phyloP scores from a whole-genome alignment of 2,329 filamentous ascomycete species.

The Aspergillus pseudoglaucus region DNA sequence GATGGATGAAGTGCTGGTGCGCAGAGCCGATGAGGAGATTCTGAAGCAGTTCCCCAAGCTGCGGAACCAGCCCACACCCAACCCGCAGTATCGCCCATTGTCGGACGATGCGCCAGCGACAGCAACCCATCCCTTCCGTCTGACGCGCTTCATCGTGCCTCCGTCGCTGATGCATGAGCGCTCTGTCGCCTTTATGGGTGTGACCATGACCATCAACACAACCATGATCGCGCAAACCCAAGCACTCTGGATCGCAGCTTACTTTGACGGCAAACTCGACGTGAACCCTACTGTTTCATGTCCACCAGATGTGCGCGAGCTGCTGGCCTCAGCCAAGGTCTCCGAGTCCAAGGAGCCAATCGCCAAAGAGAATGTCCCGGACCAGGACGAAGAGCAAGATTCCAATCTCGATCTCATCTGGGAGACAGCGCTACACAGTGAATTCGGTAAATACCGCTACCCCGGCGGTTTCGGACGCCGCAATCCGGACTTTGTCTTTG shows the following conservation, averaged over 20 bases:
- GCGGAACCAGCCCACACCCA: conserved; percentile 32
- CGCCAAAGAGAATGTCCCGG: neutral
- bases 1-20: conserved; percentile 31
- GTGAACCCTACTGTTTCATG: conserved; percentile 11
- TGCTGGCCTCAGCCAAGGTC: neutral
- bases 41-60: conserved; percentile 47
- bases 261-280: conserved; percentile 50
- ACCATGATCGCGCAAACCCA: conserved; percentile 41
- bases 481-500: conserved; percentile 63
- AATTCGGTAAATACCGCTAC: conserved; percentile 65
- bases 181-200: conserved; percentile 45
- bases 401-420: conserved; percentile 33
- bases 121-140: conserved; percentile 42
- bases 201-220: conserved; percentile 43
- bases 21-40: conserved; percentile 46
- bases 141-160: conserved; percentile 44
- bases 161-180: conserved; percentile 34
- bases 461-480: conserved; percentile 51
- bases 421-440: conserved; percentile 58
- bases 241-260: conserved; percentile 60
- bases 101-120: conserved; percentile 27
- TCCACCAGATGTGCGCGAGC: neutral
- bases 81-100: conserved; percentile 21
- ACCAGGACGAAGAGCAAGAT: conserved; percentile 3
- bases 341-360: neutral